Evolutionary conservation across 139 green algal genomes (phyloP).

Genomic region (Coelastrella sp.): DNA sequence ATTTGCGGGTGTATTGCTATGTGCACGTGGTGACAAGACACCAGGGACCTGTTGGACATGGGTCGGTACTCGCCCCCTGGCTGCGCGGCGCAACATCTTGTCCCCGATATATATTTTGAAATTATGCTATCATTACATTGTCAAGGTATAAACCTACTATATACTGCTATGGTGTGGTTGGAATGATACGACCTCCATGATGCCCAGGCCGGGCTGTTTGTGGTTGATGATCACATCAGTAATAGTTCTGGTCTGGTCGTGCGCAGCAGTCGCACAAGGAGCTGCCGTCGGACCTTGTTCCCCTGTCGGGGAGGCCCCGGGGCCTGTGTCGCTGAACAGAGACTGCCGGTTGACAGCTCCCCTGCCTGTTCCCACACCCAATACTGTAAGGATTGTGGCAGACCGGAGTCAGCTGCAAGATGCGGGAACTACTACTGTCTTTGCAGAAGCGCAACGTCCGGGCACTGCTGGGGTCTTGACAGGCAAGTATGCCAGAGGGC

Average conservation of each 20-base stretch:
- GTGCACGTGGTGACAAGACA: no score
- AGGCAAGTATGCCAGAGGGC: not conserved
- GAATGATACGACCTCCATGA: not conserved
- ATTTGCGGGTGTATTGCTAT: no score
- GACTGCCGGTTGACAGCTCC: not conserved
- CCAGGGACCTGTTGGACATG: no score
- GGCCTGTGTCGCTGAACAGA: not conserved
- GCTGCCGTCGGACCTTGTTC: not conserved
- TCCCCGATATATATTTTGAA: no score
- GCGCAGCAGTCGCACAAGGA: not conserved
- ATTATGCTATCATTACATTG: no score
- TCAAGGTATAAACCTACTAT: not conserved
- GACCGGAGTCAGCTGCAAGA: not conserved
- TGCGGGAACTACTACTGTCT: not conserved
- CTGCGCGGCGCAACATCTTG: no score
- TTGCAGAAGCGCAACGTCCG: not conserved
- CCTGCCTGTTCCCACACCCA: no score
- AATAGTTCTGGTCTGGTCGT: not conserved
- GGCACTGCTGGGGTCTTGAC: not conserved
- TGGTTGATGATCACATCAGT: not conserved
- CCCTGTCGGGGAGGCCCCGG: not conserved
- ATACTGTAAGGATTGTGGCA: no score
- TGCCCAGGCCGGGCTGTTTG: not conserved
- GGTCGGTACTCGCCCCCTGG: no score
- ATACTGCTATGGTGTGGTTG: not conserved